A percentile compares a stretch with the other conserved stretches of the same genome.
Conservation (phyloP, 805 yeast species). For the Kurtzmaniella fragi region DNA sequence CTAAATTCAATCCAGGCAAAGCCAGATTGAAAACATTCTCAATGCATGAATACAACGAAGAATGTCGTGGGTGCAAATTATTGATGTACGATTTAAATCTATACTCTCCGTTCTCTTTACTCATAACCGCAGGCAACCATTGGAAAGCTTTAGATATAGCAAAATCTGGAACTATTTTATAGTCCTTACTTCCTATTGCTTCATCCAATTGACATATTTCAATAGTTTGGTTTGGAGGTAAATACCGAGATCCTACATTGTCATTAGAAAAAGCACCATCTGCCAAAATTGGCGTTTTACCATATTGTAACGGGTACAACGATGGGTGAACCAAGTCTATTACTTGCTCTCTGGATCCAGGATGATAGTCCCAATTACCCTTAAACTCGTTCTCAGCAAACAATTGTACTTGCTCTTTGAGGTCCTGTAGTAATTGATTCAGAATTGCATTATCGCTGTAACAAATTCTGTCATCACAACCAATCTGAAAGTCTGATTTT, state of each 20-base stretch:
- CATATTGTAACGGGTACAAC: conserved; percentile 30
- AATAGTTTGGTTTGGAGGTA: no score
- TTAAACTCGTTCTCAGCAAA: conserved; percentile 9
- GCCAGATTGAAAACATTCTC: conserved; percentile 23
- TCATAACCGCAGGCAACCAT: conserved; percentile 31
- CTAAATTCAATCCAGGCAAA: conserved; percentile 27
- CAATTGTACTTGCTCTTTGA: conserved; percentile 7
- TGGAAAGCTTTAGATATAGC: conserved; percentile 23
- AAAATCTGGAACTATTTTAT: conserved; percentile 9
- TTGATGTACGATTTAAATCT: conserved; percentile 33
- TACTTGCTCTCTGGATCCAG: conserved; percentile 30
- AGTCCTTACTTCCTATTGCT: no score
- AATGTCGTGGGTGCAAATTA: conserved; percentile 32
- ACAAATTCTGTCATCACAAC: conserved; percentile 15
- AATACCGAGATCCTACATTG: no score
- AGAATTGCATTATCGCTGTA: conserved; percentile 14
- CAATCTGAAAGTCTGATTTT: conserved; percentile 11
- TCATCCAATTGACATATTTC: conserved; percentile 8
- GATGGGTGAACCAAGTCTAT: conserved; percentile 39
- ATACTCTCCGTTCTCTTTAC: conserved; percentile 5
- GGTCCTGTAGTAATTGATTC: conserved; percentile 4
- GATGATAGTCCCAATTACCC: conserved; percentile 28
- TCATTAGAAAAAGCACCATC: background rate
- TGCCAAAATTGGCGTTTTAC: conserved; percentile 17
- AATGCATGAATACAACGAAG: conserved; percentile 22